Conservation (phyloP, 2,329 filamentous ascomycete species). For the Penicillium sp. region DNA sequence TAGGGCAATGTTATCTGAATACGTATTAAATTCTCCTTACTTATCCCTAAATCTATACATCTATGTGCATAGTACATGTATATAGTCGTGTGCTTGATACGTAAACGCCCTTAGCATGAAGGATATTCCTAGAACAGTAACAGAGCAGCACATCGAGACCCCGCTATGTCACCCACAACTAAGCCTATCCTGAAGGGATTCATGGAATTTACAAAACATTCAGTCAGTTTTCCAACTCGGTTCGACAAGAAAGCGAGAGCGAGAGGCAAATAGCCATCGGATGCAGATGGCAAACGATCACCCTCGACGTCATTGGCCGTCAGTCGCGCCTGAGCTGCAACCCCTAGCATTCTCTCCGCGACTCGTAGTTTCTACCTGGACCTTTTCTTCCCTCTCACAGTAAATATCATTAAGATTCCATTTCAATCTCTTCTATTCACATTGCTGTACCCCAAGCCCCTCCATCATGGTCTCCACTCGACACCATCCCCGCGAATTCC, state of each 20-base stretch:
- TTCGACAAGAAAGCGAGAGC: background rate
- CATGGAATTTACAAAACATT: background rate
- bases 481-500: constrained; percentile 46
- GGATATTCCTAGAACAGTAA: background rate
- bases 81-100: too few relatives aligned
- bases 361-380: background rate
- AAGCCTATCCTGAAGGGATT: background rate
- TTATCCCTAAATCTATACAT: too few relatives aligned
- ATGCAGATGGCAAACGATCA: background rate
- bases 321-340: constrained; percentile 3
- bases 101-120: background rate
- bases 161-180: background rate
- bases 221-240: background rate
- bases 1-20: background rate
- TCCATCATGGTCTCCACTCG: constrained; percentile 47
- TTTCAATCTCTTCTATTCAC: background rate
- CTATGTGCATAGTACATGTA: too few relatives aligned
- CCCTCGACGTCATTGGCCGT: constrained; percentile 7
- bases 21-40: background rate
- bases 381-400: background rate
- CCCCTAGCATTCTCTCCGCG: background rate
- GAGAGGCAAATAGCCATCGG: background rate
- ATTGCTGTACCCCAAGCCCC: background rate
- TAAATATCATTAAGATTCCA: background rate
- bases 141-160: too few relatives aligned